Evolutionary conservation across 148 eudicot species (phyloP), one percentile per base, ranked within the genome.

Genomic region (Rhododendron simsii): DNA sequence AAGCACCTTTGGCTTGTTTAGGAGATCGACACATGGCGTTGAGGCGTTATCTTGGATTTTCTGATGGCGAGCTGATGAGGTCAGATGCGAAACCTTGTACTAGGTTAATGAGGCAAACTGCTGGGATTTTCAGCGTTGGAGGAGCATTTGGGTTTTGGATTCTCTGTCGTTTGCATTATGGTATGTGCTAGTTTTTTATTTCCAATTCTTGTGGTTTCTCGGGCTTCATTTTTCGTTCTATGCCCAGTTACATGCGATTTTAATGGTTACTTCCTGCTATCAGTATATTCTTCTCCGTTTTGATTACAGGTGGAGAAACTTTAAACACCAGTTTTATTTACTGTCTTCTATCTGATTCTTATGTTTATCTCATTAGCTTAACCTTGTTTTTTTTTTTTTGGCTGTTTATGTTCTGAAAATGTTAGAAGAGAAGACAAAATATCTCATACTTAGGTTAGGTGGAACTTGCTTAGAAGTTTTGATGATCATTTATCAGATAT

Each of bases 41-140:
- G 89, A 93, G 99, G 89, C 95, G 89, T 18, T 85, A 89, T 12
- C 90, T 94, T 78, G 99, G 99, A 67, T 97, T 89, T 86, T 97
- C 99, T 57, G 98, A 95, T 85, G 99, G 99, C 3, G 99, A 97
- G 63, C 88, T 94, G 73, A 97, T 97, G 99, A 90, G 99, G 74
- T 93, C 99, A 83, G 99, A 97, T 86, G 84, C 90, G 41, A 97
- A 97, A 87, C 98, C 98, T n/a, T 97, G 99, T 87, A 85, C 94
- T 20, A 90, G 98, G 78, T 86, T 97, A 87, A 93, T 93, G 96
- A 92, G 96, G 76, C 99, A 97, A 79, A 93, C 98, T 83, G 98
- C 96, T 88, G 99, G 96, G 4, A 88, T 97, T 81, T 95, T 90
- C 77, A 79, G 93, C 63, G 95, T 97, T 88, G 99, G 99, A 7